A percentile compares a stretch with the other conserved stretches of the same genome.
These are phyloP conservation scores for Myotisia sp. DNA, from an alignment of 2,329 filamentous ascomycete species.

Conservation along the genomic window DNA sequence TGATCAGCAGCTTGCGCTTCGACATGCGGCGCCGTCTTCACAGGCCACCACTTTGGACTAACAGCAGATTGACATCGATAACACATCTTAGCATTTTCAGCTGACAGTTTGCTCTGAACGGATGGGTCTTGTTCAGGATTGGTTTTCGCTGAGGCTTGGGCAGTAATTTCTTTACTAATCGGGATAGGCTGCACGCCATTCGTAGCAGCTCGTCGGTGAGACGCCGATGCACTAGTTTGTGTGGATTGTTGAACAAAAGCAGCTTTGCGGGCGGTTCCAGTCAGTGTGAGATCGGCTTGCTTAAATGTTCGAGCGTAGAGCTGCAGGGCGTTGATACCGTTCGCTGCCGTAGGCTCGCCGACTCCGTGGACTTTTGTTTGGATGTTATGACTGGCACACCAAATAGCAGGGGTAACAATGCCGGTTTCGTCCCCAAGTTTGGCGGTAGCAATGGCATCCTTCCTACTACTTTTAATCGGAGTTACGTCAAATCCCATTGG, in stretches of 20 bases:
- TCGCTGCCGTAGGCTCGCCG: conserved; percentile 57
- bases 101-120: conserved; percentile 12
- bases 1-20: no score
- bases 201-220: conserved; percentile 28
- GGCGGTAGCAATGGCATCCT: conserved; percentile 66
- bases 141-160: conserved; percentile 9
- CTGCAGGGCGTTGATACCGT: conserved; percentile 67
- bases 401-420: conserved; percentile 69
- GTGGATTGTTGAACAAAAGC: conserved; percentile 44
- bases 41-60: conserved; percentile 48
- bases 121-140: conserved; percentile 8
- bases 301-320: conserved; percentile 83
- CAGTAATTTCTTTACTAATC: conserved; percentile 14
- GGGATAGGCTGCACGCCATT: conserved; percentile 4
- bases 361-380: conserved; percentile 65
- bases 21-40: no score
- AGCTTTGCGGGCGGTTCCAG: conserved; percentile 84
- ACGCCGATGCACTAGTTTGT: conserved; percentile 41
- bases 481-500: conserved; percentile 78
- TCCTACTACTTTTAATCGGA: conserved; percentile 75
- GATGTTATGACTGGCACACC: conserved; percentile 78
- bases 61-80: conserved; percentile 26
- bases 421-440: conserved; percentile 69
- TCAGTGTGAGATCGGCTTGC: conserved; percentile 79
- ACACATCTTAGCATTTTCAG: conserved; percentile 26